phyloP scores from a whole-genome alignment of 495 filamentous ascomycete species.

The Polyplosphaeria fusca region DNA sequence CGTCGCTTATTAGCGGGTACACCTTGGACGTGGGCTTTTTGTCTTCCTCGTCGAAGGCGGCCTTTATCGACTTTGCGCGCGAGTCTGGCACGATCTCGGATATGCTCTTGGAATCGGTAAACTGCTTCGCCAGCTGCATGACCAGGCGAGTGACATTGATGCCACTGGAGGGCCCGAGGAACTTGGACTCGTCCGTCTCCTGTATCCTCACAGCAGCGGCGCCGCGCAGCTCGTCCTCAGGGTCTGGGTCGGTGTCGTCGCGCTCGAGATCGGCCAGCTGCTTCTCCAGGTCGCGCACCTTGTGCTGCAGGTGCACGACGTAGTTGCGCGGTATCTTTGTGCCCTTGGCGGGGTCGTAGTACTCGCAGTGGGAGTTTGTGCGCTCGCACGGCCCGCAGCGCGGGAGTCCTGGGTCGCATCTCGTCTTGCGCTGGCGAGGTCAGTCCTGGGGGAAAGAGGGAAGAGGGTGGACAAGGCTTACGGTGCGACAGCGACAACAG shows the following conservation, averaged over 20 bases:
- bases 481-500: constrained; percentile 80
- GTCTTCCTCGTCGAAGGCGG: constrained; percentile 54
- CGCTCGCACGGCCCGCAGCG: constrained; percentile 90
- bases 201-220: constrained; percentile 77
- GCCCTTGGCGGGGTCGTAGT: constrained; percentile 80
- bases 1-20: constrained; percentile 75
- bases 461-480: constrained; percentile 43
- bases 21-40: constrained; percentile 62
- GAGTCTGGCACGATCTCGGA: constrained; percentile 80
- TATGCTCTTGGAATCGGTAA: constrained; percentile 78
- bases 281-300: constrained; percentile 71
- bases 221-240: constrained; percentile 76
- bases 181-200: constrained; percentile 79
- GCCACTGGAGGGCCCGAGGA: constrained; percentile 86
- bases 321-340: constrained; percentile 77
- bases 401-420: constrained; percentile 87
- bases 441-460: not conserved
- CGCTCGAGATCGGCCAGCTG: constrained; percentile 62
- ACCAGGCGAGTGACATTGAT: constrained; percentile 90
- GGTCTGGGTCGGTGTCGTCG: constrained; percentile 61
- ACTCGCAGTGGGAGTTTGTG: constrained; percentile 84
- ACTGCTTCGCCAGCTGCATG: constrained; percentile 90
- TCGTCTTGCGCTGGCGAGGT: constrained; percentile 76
- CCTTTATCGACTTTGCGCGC: constrained; percentile 56
- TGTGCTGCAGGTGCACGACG: constrained; percentile 82